Percentiles rank a stretch among this genome's conserved stretches.
phyloP scores from a whole-genome alignment of 306 rosid genomes.

The Boehmeria nivea region DNA sequence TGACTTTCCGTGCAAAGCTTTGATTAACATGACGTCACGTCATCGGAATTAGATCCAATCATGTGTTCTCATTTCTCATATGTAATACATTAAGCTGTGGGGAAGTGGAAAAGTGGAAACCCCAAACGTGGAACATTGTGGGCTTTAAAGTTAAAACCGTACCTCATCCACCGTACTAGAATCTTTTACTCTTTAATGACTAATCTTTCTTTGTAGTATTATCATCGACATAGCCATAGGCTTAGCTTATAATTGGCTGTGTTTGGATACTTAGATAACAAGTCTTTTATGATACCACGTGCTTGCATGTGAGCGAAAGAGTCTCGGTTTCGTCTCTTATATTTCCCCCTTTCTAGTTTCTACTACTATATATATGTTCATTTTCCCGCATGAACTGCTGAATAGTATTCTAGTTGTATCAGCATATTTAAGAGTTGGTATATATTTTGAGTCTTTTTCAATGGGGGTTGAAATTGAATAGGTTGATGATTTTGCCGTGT shows the following conservation, averaged over 20 bases:
- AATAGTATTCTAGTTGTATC: neutral
- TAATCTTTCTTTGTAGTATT: no score
- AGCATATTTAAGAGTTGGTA: neutral
- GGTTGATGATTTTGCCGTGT: neutral
- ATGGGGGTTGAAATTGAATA: no score
- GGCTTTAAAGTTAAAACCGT: conserved; percentile 46
- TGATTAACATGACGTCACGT: conserved; percentile 24
- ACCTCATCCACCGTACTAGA: conserved; percentile 60
- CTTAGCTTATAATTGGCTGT: neutral
- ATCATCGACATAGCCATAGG: neutral
- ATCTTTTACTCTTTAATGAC: conserved; percentile 24
- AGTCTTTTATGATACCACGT: conserved; percentile 25
- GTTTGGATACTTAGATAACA: neutral
- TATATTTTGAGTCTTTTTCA: no score
- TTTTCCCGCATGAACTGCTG: neutral
- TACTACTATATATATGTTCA: neutral
- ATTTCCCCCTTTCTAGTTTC: neutral
- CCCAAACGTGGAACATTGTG: conserved; percentile 31
- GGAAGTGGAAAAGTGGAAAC: neutral
- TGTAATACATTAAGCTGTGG: neutral
- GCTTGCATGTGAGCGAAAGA: conserved; percentile 39
- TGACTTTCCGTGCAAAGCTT: conserved; percentile 30
- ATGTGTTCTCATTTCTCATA: conserved; percentile 20
- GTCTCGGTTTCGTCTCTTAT: neutral
- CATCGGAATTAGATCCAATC: conserved; percentile 25